These are phyloP conservation scores for Phytopythium kandeliae DNA, from an alignment of 352 stramenopile genomes.

Conservation along the genomic window DNA sequence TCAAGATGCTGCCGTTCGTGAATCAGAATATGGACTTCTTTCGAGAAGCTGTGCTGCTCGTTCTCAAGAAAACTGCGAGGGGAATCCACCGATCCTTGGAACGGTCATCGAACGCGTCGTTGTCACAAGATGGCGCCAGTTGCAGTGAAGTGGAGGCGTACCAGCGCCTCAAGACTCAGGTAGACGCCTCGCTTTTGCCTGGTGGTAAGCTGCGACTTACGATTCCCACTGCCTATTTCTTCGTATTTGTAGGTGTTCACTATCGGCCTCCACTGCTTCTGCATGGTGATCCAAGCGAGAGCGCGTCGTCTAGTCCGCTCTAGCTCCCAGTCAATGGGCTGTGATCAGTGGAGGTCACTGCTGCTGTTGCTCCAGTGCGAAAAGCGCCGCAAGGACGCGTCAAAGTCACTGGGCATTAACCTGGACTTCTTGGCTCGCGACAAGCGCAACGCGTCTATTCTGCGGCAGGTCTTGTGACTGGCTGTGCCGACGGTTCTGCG, in stretches of 20 bases:
- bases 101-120: not conserved
- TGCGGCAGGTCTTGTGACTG: not conserved
- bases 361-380: not conserved
- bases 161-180: not conserved
- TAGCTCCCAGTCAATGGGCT: not conserved
- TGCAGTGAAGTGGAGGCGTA: not conserved
- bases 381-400: no score
- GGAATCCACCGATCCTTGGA: constrained; percentile 36
- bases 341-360: not conserved
- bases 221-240: not conserved
- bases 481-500: no score
- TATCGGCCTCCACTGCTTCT: constrained; percentile 35
- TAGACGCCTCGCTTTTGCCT: no score
- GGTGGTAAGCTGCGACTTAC: no score
- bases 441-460: not conserved
- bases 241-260: constrained; percentile 25
- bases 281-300: constrained; percentile 17
- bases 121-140: not conserved
- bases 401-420: not conserved
- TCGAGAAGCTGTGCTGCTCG: constrained; percentile 14
- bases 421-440: not conserved
- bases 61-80: constrained; percentile 44
- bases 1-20: constrained; percentile 51
- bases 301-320: constrained; percentile 8
- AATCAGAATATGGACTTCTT: constrained; percentile 41